Base-by-base conservation (phyloP, 192 early-diverging fungal genomes). In the Phycomyces blakesleeanus region DNA sequence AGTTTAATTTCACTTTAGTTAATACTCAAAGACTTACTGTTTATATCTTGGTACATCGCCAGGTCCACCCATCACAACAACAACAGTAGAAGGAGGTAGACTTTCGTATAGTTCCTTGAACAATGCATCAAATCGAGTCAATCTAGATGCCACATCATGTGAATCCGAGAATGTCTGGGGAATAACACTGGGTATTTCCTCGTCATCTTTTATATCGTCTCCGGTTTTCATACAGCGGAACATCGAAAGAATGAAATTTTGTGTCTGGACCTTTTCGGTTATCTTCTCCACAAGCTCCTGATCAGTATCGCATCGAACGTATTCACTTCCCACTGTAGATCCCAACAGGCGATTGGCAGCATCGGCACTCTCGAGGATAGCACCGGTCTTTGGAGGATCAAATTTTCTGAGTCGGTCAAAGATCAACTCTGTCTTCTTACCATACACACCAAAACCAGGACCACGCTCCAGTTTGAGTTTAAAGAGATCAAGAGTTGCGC, bases 401-500 rank as follows among this genome's bases (percentile, higher is more conserved):
- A 47, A 72, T 59, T 56, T 68, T 15, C 10, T 20, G 15, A 68
- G 67, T n/a, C 65, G 71, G 51, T 57, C 63, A 64, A 79, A 76
- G 5, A 77, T 57, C 8, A 74, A 64, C n/a, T 81, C 75, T 0
- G 66, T 67, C 22, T 73, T 63, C 49, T 73, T 62, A 21, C 27
- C 38, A 27, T 61, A 71, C 37, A 67, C 61, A 27, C 82, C 80
- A 57, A 74, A 83, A 9, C 41, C 57, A 15, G 60, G 22, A 2
- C 76, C 74, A 11, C 73, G 62, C 44, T 65, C 44, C 29, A 87
- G n/a, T 29, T 82, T 86, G 39, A 81, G 63, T 64, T 83, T 78
- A 34, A 86, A 69, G 0, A 91, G 53, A 68, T 91, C 88, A 54
- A 91, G 64, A 18, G 78, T 78, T 10, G 87, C 81, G 20, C 64